Evolutionary conservation across 192 early-diverging fungal genomes (phyloP), one percentile per base, ranked within the genome.

Genomic region (Tieghemiomyces parasiticus): DNA sequence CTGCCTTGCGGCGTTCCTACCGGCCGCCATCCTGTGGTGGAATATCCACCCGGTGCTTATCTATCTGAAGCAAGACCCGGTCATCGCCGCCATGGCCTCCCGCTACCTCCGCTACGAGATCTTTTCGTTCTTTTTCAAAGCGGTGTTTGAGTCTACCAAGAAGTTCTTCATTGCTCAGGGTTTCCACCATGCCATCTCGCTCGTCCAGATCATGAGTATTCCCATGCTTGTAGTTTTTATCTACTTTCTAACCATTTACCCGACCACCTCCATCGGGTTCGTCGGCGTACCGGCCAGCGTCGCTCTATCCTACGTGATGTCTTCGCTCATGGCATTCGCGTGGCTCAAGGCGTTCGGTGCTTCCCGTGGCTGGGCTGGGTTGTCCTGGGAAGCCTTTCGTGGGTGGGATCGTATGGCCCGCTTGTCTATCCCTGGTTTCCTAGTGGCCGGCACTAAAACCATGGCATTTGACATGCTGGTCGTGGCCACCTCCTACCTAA

Each of bases 131-230:
- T 31, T 69, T 81, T 10, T 58, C 87, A 31, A 67, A 78, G 9
- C 89, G 59, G 71, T 82, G 19, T 79, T 80, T 77, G 87, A 90
- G 54, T 80, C 78, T 59, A 64, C 85, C 30, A 82, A 87, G 56
- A 76, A 85, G 53, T 90, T 73, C 62, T 68, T 89, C 30, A 82
- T 89, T 63, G 76, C 80, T 0, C 90, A 92, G 71, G 88, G 83
- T 67, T n/a, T n/a, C n/a, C 52, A 31, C 52, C 26, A n/a, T 4
- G 24, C 26, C 19, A 54, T 54, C 13, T n/a, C 52, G 1, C 28
- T 32, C 63, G 89, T 92, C 87, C 71, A 82, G 24, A 34, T 78
- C n/a, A 65, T 85, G 46, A 81, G 77, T 1, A 61, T 81, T 13
- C 81, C 81, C 24, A 49, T 87, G 48, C 86, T 84, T 61, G 60